A percentile compares a stretch with the other conserved stretches of the same genome.
These are phyloP conservation scores for Pleurotus eryngii DNA, from an alignment of 768 basidiomycete species.

Conservation along the genomic window DNA sequence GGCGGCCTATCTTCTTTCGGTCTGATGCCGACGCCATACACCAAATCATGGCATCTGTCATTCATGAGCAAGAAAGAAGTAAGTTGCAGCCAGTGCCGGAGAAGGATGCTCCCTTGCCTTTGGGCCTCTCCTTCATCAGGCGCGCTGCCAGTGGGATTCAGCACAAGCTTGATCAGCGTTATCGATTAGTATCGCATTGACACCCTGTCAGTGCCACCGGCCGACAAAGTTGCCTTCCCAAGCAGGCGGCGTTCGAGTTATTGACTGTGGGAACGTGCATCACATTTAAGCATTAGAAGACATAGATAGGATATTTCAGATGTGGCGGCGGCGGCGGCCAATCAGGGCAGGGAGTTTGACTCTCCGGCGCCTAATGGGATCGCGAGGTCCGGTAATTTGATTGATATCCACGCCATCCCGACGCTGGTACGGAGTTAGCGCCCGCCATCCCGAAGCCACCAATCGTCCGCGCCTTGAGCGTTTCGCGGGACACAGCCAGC, in stretches of 20 bases:
- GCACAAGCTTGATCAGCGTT: too few species aligned
- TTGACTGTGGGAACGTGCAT: not conserved
- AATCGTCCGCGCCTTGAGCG: not conserved
- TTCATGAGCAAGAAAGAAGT: too few species aligned
- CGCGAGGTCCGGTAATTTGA: not conserved
- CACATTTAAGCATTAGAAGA: not conserved
- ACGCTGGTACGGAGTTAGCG: not conserved
- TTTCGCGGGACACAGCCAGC: not conserved
- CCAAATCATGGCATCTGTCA: too few species aligned
- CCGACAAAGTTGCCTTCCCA: too few species aligned
- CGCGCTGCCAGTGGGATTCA: too few species aligned
- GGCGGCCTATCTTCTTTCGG: too few species aligned
- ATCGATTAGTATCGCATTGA: too few species aligned
- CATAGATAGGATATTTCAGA: slow-evolving; percentile 1
- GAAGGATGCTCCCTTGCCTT: too few species aligned
- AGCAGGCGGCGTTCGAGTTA: not conserved
- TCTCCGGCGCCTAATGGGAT: not conserved
- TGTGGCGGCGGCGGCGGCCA: slow-evolving; percentile 7
- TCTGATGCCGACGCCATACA: too few species aligned
- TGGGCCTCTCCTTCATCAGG: too few species aligned
- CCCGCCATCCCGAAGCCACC: slow-evolving; percentile 2
- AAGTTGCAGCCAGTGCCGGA: too few species aligned
- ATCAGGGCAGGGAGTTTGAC: slow-evolving; percentile 1
- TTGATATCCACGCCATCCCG: not conserved
- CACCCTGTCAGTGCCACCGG: too few species aligned